These are phyloP conservation scores for Hypomontagnella monticulosa DNA, from an alignment of 495 filamentous ascomycete genomes.

Conservation along the genomic window DNA sequence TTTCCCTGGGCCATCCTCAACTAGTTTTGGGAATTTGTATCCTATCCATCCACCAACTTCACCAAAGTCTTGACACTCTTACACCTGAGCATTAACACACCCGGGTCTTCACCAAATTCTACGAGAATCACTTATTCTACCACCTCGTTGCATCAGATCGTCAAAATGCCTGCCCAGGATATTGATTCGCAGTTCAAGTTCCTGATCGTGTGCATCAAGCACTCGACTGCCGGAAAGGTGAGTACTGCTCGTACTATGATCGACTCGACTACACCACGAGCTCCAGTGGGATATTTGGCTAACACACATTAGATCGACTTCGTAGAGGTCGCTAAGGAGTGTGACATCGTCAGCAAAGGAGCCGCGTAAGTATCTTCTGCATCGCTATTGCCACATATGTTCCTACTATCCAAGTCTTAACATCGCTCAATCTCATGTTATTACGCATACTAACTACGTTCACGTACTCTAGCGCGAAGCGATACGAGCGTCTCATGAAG, in stretches of 20 bases:
- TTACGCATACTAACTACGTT: conserved; percentile 1
- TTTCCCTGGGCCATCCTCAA: too few relatives aligned
- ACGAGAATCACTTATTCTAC: neutral
- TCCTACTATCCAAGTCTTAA: neutral
- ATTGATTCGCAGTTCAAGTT: conserved; percentile 69
- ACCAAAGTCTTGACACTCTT: too few relatives aligned
- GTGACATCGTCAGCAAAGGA: conserved; percentile 67
- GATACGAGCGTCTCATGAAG: conserved; percentile 72
- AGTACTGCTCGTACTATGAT: conserved; percentile 17
- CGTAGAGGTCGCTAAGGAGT: conserved; percentile 68
- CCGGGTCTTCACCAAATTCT: neutral
- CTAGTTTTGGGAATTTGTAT: too few relatives aligned
- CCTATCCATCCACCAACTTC: too few relatives aligned
- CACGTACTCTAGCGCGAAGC: conserved; percentile 62
- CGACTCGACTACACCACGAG: too few relatives aligned
- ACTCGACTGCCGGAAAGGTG: conserved; percentile 66
- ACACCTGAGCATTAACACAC: neutral
- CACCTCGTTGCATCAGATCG: neutral
- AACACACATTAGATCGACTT: conserved; percentile 65
- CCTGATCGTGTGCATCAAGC: conserved; percentile 70
- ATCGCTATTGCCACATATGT: neutral
- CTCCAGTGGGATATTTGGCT: conserved; percentile 8
- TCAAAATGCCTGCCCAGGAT: conserved; percentile 59
- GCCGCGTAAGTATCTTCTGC: conserved; percentile 69
- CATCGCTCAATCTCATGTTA: neutral